Conservation (phyloP, 108 stramenopile genomes). For the Aurantiochytrium sp. region DNA sequence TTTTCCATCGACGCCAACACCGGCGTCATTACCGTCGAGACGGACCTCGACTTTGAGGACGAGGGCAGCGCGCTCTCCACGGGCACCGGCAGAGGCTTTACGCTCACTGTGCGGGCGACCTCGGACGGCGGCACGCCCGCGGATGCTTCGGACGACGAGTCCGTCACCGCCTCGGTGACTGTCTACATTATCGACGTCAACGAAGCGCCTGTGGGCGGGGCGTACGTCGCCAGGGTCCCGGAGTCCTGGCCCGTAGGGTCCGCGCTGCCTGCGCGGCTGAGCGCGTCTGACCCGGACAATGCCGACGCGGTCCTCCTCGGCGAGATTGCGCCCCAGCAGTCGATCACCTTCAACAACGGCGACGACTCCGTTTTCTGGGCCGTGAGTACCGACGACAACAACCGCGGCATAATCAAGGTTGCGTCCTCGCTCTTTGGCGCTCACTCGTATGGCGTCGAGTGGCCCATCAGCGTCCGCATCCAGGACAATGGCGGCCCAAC, state of each 20-base stretch:
- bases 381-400: not conserved
- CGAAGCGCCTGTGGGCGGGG: not conserved
- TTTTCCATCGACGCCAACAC: not conserved
- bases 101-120: not conserved
- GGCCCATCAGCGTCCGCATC: not conserved
- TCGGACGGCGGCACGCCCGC: not conserved
- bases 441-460: too few species aligned
- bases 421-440: not conserved
- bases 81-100: not conserved
- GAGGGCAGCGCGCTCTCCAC: not conserved
- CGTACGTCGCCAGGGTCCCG: not conserved
- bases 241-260: not conserved
- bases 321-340: not conserved
- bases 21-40: not conserved
- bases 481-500: not conserved
- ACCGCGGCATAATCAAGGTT: not conserved
- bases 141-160: not conserved
- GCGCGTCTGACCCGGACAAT: not conserved
- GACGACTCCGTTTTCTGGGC: not conserved
- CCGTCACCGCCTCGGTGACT: not conserved
- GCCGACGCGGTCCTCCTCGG: not conserved
- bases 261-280: not conserved
- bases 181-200: not conserved
- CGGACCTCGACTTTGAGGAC: not conserved
- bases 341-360: not conserved